These are phyloP conservation scores for Penicillium paneum DNA, from an alignment of 2,329 filamentous ascomycete species.

Conservation along the genomic window DNA sequence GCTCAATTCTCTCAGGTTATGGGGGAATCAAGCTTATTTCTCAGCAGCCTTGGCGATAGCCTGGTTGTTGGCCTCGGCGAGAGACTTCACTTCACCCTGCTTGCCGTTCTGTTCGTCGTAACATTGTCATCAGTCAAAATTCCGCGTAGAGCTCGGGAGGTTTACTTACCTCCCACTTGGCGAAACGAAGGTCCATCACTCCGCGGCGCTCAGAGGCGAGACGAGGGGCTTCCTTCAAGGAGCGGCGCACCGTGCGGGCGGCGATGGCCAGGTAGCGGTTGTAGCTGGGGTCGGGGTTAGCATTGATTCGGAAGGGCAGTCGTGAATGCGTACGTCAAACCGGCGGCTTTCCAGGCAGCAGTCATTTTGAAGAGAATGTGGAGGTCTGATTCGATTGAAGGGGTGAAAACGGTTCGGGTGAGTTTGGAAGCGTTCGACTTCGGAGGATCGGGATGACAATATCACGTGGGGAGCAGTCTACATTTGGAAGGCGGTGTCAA, in stretches of 20 bases:
- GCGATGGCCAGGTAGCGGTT: constrained; percentile 98
- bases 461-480: background rate
- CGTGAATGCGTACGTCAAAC: constrained; percentile 73
- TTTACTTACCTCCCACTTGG: constrained; percentile 82
- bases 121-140: constrained; percentile 31
- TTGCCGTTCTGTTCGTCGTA: constrained; percentile 75
- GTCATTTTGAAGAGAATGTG: constrained; percentile 66
- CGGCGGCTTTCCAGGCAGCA: constrained; percentile 97
- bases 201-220: constrained; percentile 83
- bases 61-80: constrained; percentile 57
- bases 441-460: constrained; percentile 32
- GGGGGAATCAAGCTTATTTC: constrained; percentile 36
- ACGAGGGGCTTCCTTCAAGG: constrained; percentile 93
- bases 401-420: constrained; percentile 30
- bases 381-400: constrained; percentile 29
- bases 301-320: constrained; percentile 10
- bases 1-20: constrained; percentile 13
- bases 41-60: constrained; percentile 45
- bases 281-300: constrained; percentile 65
- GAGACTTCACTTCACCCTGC: constrained; percentile 78
- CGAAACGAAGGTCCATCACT: constrained; percentile 81
- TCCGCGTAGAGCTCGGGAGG: background rate
- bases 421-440: constrained; percentile 34
- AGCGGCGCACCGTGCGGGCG: constrained; percentile 89
- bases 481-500: background rate